These are phyloP conservation scores for Pleodorina starrii DNA, from an alignment of 139 green algal genomes.

Conservation along the genomic window DNA sequence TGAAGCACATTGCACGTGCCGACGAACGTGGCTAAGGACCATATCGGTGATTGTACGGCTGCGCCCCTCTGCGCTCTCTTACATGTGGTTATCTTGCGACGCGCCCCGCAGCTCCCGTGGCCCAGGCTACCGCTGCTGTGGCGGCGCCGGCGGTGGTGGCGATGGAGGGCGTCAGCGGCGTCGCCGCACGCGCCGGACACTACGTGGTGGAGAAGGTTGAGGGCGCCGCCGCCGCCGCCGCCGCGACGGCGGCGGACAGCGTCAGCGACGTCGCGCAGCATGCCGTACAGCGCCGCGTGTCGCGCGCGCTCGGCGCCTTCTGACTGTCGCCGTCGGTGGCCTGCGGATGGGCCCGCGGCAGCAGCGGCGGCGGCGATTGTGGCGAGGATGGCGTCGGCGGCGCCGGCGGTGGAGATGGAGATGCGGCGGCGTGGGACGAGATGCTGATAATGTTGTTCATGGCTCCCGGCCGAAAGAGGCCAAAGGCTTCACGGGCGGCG, in stretches of 20 bases:
- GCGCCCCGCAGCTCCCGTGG: not conserved
- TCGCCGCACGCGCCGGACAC: not conserved
- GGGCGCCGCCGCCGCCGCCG: not conserved
- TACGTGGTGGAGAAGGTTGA: not conserved
- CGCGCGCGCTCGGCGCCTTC: slow-evolving; percentile 27
- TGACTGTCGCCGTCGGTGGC: slow-evolving; percentile 11
- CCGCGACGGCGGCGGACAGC: not conserved
- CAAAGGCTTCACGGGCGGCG: no score
- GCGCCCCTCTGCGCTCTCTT: no score
- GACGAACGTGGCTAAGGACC: no score
- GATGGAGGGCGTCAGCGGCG: not conserved
- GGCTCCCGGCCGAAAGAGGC: no score
- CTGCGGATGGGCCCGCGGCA: not conserved
- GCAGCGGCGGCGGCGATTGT: not conserved
- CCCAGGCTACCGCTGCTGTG: slow-evolving; percentile 8
- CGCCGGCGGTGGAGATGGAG: not conserved
- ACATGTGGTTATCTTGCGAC: no score
- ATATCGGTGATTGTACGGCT: no score
- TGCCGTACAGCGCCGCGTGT: slow-evolving; percentile 17
- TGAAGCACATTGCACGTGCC: no score
- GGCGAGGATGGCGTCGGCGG: not conserved
- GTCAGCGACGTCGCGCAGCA: slow-evolving; percentile 4
- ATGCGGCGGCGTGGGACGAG: slow-evolving; percentile 7
- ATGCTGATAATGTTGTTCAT: not conserved
- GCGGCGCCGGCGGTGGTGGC: slow-evolving; percentile 32